A percentile compares a stretch with the other conserved stretches of the same genome.
phyloP scores from a whole-genome alignment of 192 early-diverging fungal genomes.

The Pecoramyces ruminantium region DNA sequence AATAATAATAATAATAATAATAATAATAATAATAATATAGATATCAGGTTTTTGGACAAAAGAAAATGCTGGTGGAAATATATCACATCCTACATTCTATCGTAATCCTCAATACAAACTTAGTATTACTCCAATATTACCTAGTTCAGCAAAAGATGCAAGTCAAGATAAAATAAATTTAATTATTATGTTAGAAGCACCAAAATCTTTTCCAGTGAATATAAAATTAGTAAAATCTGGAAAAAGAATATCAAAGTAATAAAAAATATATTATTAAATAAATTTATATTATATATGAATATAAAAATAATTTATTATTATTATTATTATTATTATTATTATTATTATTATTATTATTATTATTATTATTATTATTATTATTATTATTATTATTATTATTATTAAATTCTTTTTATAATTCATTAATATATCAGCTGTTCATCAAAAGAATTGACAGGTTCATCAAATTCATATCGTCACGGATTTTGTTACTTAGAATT shows the following conservation, averaged over 20 bases:
- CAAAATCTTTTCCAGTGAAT: constrained; percentile 44
- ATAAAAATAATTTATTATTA: no score
- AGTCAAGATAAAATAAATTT: constrained; percentile 2
- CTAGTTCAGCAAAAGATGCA: neutral
- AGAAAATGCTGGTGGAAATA: constrained; percentile 59
- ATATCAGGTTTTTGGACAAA: constrained; percentile 51
- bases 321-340: no score
- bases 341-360: no score
- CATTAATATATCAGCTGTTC: no score
- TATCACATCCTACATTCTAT: constrained; percentile 43
- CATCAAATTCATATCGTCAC: constrained; percentile 56
- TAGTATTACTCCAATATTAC: constrained; percentile 11
- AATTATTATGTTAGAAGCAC: constrained; percentile 47
- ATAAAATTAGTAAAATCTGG: constrained; percentile 50
- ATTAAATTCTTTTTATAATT: no score
- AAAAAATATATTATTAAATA: constrained; percentile 8
- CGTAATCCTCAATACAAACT: constrained; percentile 69
- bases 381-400: no score
- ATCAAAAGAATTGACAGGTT: constrained; percentile 40
- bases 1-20: neutral
- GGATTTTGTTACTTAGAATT: constrained; percentile 58
- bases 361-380: no score
- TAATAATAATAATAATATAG: constrained; percentile 8
- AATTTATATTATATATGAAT: no score
- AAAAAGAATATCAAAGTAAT: constrained; percentile 46